Evolutionary conservation across 2,329 filamentous ascomycete species (phyloP).

Genomic region (Aspergillus brunneoviolaceus): DNA sequence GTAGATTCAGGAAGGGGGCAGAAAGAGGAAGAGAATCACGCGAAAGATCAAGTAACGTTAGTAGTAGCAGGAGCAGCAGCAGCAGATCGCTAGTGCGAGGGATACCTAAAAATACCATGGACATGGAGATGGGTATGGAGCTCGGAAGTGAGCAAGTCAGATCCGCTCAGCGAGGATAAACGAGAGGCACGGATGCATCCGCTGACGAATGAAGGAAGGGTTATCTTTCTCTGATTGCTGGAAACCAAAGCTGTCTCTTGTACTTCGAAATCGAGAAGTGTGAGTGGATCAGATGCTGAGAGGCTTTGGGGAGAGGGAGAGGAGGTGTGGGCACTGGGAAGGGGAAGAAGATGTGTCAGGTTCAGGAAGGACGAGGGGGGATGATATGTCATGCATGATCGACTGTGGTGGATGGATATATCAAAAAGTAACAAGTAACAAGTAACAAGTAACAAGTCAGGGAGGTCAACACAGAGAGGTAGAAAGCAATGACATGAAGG

Average conservation of each 20-base stretch:
- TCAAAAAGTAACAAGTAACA: conserved; percentile 3
- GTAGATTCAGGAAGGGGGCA: neutral
- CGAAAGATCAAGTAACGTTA: neutral
- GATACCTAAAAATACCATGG: neutral
- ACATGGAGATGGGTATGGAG: neutral
- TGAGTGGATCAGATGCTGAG: neutral
- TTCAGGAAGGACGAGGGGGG: conserved; percentile 14
- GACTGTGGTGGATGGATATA: conserved; percentile 13
- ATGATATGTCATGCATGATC: conserved; percentile 27
- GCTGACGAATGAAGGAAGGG: conserved; percentile 21
- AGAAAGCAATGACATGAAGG: too few relatives aligned
- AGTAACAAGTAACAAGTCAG: neutral
- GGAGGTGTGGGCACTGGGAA: neutral
- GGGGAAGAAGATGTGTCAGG: conserved; percentile 22
- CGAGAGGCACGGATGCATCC: conserved; percentile 15
- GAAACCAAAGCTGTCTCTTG: neutral
- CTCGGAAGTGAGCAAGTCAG: neutral
- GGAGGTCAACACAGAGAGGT: neutral
- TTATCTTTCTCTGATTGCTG: neutral
- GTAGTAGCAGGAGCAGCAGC: neutral
- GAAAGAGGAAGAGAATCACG: neutral
- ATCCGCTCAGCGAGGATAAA: conserved; percentile 11
- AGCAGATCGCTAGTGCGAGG: neutral
- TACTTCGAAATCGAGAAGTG: conserved; percentile 6
- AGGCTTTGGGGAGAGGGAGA: neutral